Percentiles rank a stretch among this genome's conserved stretches.
These are phyloP conservation scores for Omphalotus olearius DNA, from an alignment of 1,284 basidiomycete genomes.

Conservation along the genomic window DNA sequence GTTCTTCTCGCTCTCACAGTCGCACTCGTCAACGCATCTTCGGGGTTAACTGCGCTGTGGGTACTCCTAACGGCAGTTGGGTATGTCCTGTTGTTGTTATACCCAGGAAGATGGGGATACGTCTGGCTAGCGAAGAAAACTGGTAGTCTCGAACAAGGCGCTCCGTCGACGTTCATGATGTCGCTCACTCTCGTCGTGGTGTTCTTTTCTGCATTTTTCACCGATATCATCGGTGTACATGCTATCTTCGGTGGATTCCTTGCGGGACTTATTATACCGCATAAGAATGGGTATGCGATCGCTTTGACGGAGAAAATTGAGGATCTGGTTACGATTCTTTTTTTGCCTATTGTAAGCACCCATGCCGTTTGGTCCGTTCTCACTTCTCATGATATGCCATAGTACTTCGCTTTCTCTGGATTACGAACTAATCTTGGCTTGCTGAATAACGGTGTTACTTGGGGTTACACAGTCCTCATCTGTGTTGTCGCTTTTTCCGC, in stretches of 20 bases:
- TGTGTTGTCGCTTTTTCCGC: slow-evolving; percentile 77
- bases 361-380: no score
- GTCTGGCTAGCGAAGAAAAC: slow-evolving; percentile 65
- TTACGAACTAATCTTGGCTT: slow-evolving; percentile 81
- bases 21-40: slow-evolving; percentile 81
- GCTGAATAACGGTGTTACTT: slow-evolving; percentile 70
- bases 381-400: slow-evolving; percentile 4
- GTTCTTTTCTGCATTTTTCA: slow-evolving; percentile 80
- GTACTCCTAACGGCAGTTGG: slow-evolving; percentile 74
- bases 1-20: slow-evolving; percentile 79
- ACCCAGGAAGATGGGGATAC: slow-evolving; percentile 64
- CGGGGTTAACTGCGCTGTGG: slow-evolving; percentile 77
- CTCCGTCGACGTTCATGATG: slow-evolving; percentile 79
- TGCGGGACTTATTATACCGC: slow-evolving; percentile 85
- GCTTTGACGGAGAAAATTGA: slow-evolving; percentile 75
- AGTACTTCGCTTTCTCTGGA: slow-evolving; percentile 85
- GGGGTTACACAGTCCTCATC: slow-evolving; percentile 86
- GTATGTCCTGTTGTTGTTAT: slow-evolving; percentile 70
- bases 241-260: slow-evolving; percentile 79
- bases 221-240: slow-evolving; percentile 82
- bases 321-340: slow-evolving; percentile 70
- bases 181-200: slow-evolving; percentile 74
- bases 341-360: slow-evolving; percentile 81
- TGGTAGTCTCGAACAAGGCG: slow-evolving; percentile 69
- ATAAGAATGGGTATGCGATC: slow-evolving; percentile 83